Evolutionary conservation across 2,329 filamentous ascomycete genomes (phyloP), one percentile per base, ranked within the genome.

Genomic region (Penicillium sp.): DNA sequence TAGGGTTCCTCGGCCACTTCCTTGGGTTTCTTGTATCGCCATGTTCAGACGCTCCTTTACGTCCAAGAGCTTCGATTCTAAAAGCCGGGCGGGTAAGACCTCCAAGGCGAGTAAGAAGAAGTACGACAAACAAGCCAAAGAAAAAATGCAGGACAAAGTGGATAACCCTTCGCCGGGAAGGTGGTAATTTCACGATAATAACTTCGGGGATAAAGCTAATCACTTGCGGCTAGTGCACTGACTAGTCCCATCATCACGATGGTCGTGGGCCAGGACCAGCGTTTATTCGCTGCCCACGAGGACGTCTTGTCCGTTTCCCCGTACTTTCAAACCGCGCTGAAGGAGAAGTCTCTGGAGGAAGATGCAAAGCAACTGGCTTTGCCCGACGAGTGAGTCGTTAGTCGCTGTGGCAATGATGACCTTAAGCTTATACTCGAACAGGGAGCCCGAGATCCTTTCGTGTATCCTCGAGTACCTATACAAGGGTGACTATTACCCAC

Each of bases 41-140:
- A 96, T 96, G 91, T 96, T 96, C 84, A 96, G 92, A 81, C 91
- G 91, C 75, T 93, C 92, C 72, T 93, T 95, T 80, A 84, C 87
- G 76, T 88, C 89, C 68, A 89, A 88, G 24, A 22, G 49, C 72
- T 93, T 95, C 80, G 84, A 87, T 76, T 88, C 89, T 68, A 89
- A 88, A 77, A 89, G 93, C 77, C 90, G 92, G 72, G 90, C 93
- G 77, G 90, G 91, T 81, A 97, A 96, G 86, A 84, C 89, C 78
- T 84, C 86, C 76, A 93, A 91, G 83, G 83, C 89, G 76, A 73
- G 77, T 70, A 91, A 88, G 82, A 95, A 89, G 83, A 84, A 82
- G 66, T 84, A 85, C 75, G 86, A 89, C 82, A 90, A 93, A 80
- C 84, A 87, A 71, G 83, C 87, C 77, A 95, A 93, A 84, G 82